Evolutionary conservation across 805 yeast species (phyloP).

Genomic region (Wickerhamomyces xylosicus): DNA sequence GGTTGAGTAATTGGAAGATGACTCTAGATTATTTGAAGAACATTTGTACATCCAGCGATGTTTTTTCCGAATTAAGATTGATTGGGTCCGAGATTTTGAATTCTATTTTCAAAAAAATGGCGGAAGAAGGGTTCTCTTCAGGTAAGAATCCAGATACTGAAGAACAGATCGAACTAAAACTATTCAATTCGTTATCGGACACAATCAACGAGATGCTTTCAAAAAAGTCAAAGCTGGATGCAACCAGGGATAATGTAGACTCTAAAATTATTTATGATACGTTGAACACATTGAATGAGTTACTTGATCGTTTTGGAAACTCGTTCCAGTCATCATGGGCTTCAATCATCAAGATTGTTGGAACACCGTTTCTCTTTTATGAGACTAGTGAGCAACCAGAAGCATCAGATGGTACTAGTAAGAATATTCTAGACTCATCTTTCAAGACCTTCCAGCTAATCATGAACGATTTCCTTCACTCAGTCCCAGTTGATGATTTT

Average conservation of each 20-base stretch:
- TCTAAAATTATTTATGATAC: slow-evolving; percentile 56
- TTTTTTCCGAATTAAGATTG: slow-evolving; percentile 35
- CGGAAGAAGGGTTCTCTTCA: slow-evolving; percentile 12
- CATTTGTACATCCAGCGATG: slow-evolving; percentile 32
- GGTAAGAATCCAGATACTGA: slow-evolving; percentile 1
- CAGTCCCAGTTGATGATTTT: slow-evolving; percentile 58
- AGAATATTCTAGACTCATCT: slow-evolving; percentile 34
- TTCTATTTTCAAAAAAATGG: slow-evolving; percentile 29
- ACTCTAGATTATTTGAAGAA: slow-evolving; percentile 36
- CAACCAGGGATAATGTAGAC: slow-evolving; percentile 44
- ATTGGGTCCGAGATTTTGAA: slow-evolving; percentile 43
- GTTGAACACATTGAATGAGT: slow-evolving; percentile 52
- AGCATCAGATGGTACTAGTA: slow-evolving; percentile 27
- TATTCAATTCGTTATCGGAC: slow-evolving; percentile 37
- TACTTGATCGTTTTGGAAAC: slow-evolving; percentile 74
- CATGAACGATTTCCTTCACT: slow-evolving; percentile 72
- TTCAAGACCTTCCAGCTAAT: slow-evolving; percentile 78
- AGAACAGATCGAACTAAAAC: slow-evolving; percentile 31
- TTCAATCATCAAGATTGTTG: slow-evolving; percentile 47
- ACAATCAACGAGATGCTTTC: slow-evolving; percentile 33
- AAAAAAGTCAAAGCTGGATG: slow-evolving; percentile 20
- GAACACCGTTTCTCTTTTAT: slow-evolving; percentile 44
- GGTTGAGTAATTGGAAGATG: slow-evolving; percentile 30
- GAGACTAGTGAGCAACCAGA: slow-evolving; percentile 11
- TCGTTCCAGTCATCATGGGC: slow-evolving; percentile 61